Evolutionary conservation across 2,329 filamentous ascomycete species (phyloP).

Genomic region (Sclerotinia subarctica): DNA sequence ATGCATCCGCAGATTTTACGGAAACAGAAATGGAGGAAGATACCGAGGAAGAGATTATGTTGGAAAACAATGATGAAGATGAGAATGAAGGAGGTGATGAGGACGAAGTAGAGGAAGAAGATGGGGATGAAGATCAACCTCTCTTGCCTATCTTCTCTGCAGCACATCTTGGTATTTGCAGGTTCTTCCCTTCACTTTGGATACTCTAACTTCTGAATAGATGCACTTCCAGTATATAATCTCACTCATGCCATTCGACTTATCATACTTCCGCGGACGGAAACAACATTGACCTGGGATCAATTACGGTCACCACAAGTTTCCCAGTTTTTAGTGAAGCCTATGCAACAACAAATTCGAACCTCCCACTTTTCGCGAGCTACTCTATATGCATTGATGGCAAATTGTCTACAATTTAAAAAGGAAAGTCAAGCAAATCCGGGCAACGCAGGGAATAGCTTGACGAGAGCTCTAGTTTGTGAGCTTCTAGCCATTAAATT

Average conservation of each 20-base stretch:
- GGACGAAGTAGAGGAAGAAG: constrained; percentile 42
- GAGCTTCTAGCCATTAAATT: constrained; percentile 88
- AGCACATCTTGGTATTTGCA: constrained; percentile 63
- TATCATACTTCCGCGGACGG: constrained; percentile 78
- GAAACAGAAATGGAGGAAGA: constrained; percentile 55
- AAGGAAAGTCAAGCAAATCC: constrained; percentile 82
- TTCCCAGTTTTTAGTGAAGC: constrained; percentile 92
- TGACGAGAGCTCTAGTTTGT: constrained; percentile 82
- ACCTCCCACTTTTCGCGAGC: constrained; percentile 79
- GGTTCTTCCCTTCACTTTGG: constrained; percentile 3
- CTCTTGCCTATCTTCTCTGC: constrained; percentile 77
- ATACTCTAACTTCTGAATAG: constrained; percentile 46
- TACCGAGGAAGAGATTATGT: constrained; percentile 26
- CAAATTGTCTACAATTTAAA: constrained; percentile 88
- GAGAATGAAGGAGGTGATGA: constrained; percentile 41
- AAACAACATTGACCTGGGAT: constrained; percentile 92
- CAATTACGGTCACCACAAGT: constrained; percentile 94
- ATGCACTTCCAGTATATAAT: constrained; percentile 83
- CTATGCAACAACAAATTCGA: constrained; percentile 86
- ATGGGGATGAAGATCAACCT: constrained; percentile 44
- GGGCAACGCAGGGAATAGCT: constrained; percentile 78
- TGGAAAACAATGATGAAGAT: constrained; percentile 33
- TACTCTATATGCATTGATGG: constrained; percentile 85
- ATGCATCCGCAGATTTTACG: constrained; percentile 62
- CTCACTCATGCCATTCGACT: constrained; percentile 87